Evolutionary conservation across 257 asterid species (phyloP), one percentile per base, ranked within the genome.

Genomic region (Ballota nigra): DNA sequence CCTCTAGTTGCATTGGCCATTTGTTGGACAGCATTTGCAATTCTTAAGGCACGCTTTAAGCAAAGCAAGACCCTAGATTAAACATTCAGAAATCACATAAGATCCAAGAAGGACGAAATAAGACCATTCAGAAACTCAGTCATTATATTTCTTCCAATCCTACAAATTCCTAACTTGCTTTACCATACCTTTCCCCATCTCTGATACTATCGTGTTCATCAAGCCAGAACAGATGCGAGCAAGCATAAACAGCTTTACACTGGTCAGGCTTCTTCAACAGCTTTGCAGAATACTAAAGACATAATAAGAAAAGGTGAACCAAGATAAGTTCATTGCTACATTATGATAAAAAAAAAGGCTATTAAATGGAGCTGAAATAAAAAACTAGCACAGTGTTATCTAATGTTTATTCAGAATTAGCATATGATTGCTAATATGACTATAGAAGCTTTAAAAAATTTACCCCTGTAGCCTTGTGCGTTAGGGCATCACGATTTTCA

Each of bases 381-480:
- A 49, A 29, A 41, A 53, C 22, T n/a, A 9, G 52, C 31, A 43
- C 22, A 10, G 43, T 26, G 55, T 38, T 34, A 51, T 63, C 58
- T 70, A 67, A 26, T 64, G 56, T 43, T 29, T 51, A 34, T 74
- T 43, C 34, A 66, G 55, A 58, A 65, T 64, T 33, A 51, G 24
- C 64, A 74, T 52, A 47, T 71, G 61, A 64, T n/a, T n/a, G n/a
- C n/a, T n/a, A n/a, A n/a, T n/a, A n/a, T n/a, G n/a, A n/a, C 69
- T 34, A 68, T 65, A 66, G 43, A 75, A 56, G 82, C 71, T 53
- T 62, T 68, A 60, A 79, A 61, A 59, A 71, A 65, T 58, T 82
- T 89, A 95, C 99, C 96, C 97, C 99, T 0, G 98, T 95, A 74
- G 99, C 91, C 84, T 95, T 95, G 87, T 95, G 99, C 6, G 99